Conservation (phyloP, 805 yeast genomes). For the Kluyveromyces starmeri region DNA sequence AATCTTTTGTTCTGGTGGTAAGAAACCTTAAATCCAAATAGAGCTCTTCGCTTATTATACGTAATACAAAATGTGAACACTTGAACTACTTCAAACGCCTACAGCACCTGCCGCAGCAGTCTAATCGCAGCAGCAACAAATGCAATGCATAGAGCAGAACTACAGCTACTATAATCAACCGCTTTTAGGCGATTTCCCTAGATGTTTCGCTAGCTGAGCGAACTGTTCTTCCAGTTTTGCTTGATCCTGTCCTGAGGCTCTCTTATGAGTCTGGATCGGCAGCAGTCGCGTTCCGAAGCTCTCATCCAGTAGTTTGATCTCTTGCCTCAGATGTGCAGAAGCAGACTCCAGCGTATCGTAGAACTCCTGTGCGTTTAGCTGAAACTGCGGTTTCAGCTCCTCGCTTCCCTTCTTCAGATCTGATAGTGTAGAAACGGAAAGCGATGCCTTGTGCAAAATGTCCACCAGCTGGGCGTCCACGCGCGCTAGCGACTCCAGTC, state of each 20-base stretch:
- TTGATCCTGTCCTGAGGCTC: conserved; percentile 27
- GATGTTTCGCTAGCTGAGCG: conserved; percentile 10
- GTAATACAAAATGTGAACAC: too few relatives aligned
- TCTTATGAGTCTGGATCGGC: conserved; percentile 26
- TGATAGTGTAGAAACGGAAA: conserved; percentile 22
- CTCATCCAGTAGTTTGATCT: conserved; percentile 24
- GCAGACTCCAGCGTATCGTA: conserved; percentile 20
- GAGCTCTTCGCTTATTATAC: too few relatives aligned
- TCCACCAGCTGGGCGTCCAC: conserved; percentile 22
- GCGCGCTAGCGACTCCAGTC: conserved; percentile 20
- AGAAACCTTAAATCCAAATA: too few relatives aligned
- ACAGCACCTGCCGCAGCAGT: too few relatives aligned
- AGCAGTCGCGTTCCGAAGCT: conserved; percentile 24
- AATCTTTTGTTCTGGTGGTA: too few relatives aligned
- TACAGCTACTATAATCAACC: too few relatives aligned
- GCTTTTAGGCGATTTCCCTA: too few relatives aligned
- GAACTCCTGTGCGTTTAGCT: conserved; percentile 21
- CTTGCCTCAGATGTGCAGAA: conserved; percentile 17
- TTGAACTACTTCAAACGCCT: too few relatives aligned
- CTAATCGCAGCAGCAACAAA: too few relatives aligned
- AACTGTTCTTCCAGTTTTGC: conserved; percentile 25
- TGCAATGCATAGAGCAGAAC: too few relatives aligned
- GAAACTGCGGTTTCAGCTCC: conserved; percentile 22
- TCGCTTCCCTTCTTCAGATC: conserved; percentile 27
- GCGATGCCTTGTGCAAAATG: conserved; percentile 23